A percentile compares a stretch with the other conserved stretches of the same genome.
Conservation (phyloP, 768 basidiomycete species). For the Scleroderma bovista region DNA sequence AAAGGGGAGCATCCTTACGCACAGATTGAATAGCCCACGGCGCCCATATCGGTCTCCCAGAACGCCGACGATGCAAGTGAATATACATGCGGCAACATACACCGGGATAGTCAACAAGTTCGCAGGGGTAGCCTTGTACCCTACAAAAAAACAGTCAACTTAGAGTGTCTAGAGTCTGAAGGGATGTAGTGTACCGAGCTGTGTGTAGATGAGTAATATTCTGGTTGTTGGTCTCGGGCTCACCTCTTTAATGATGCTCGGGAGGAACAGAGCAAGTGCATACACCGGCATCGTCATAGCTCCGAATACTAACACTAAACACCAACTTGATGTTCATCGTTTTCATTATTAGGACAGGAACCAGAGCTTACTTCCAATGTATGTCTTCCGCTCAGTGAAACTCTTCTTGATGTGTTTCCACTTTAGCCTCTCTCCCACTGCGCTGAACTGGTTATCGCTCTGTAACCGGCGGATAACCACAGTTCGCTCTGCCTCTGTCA, state of each 20-base stretch:
- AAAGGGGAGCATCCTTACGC: slow-evolving; percentile 15
- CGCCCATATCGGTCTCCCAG: slow-evolving; percentile 55
- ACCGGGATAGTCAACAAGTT: slow-evolving; percentile 77
- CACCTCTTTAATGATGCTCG: slow-evolving; percentile 71
- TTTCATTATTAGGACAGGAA: not conserved
- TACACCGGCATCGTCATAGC: slow-evolving; percentile 65
- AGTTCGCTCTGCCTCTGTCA: slow-evolving; percentile 62
- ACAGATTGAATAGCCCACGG: slow-evolving; percentile 64
- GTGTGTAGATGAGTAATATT: not conserved
- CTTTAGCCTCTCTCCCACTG: slow-evolving; percentile 58
- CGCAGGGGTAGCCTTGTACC: slow-evolving; percentile 64
- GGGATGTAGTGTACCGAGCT: slow-evolving; percentile 34
- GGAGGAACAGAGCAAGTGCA: slow-evolving; percentile 73
- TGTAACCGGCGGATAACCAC: slow-evolving; percentile 63
- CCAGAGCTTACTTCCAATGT: slow-evolving; percentile 31
- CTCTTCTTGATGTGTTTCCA: slow-evolving; percentile 56
- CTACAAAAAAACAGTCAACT: slow-evolving; percentile 25
- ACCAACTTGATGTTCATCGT: slow-evolving; percentile 33
- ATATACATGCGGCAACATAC: slow-evolving; percentile 60
- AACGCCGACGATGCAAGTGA: slow-evolving; percentile 62
- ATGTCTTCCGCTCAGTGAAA: slow-evolving; percentile 68
- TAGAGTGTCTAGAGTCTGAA: not conserved
- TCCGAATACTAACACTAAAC: slow-evolving; percentile 51
- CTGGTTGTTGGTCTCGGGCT: slow-evolving; percentile 10
- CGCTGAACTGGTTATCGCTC: slow-evolving; percentile 63